Evolutionary conservation across 116 monocot species (phyloP), one percentile per base, ranked within the genome.

Genomic region (Iris pallida): DNA sequence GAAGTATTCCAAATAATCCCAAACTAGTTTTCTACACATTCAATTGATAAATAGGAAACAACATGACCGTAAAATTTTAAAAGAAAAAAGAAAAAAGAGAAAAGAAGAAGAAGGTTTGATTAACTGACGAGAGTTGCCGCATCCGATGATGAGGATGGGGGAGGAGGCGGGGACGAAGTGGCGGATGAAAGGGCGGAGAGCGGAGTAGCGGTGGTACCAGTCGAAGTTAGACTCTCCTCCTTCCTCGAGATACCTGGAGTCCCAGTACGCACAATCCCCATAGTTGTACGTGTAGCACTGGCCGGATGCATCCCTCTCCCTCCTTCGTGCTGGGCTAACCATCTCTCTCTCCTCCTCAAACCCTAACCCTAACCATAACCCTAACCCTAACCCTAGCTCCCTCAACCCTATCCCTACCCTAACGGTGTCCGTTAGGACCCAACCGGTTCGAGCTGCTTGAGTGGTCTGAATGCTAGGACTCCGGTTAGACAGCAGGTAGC

Each of bases 141-240:
- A 90, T 60, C 94, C 90, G 57, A 75, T 77, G 80, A 90, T 85
- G 70, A 94, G 94, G 63, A 94, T 56, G 20, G 72, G 70, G 42
- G 87, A 80, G 19, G 70, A 65, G 45, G 59, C 18, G 53, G 87
- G 78, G 61, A 87, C 79, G 80, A 79, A 94, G 64, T 78, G 74
- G 71, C 82, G 84, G 56, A 94, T 59, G 76, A 90, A 80, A 55
- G 90, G 85, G 80, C 87, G 94, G 76, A 94, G 90, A 44, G 86
- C 90, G 20, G 87, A 78, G 82, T 90, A 94, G 13, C 94, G 78
- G 80, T 94, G 90, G 77, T 94, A 94, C 90, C 94, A 94, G 63
- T 94, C 94, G 70, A 90, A 94, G 60, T 86, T 68, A 6, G 79
- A 51, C 46, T 48, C 53, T 46, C 74, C 87, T 16, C 89, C 93